Evolutionary conservation across 2,329 filamentous ascomycete genomes (phyloP), one percentile per base, ranked within the genome.

Genomic region (Cercospora berteroae): DNA sequence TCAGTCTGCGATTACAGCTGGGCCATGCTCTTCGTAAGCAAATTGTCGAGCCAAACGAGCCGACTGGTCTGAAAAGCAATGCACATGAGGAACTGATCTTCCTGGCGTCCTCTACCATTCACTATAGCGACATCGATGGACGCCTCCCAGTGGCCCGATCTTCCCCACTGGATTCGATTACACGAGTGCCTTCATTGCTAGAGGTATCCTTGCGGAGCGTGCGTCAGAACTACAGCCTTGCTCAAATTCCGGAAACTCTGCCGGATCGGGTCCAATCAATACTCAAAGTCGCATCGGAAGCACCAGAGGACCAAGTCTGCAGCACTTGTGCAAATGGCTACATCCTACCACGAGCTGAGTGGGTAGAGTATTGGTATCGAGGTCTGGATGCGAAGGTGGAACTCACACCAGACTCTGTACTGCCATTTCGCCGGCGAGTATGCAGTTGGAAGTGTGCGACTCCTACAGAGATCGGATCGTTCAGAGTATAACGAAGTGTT

Each of bases 321-420:
- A 72, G 75, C 1, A 75, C 73, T 8, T 80, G 79, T 66, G 64
- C 68, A 2, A 70, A 69, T 10, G 25, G 60, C 8, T 79, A 73
- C 59, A 69, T 79, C n/a, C 67, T 78, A 13, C 63, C 74, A 1
- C 62, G 77, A 50, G 77, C 78, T 16, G 72, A 77, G 59, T 79
- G 78, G 78, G 67, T 79, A 16, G 78, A 80, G 65, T 79, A 76
- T 55, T 79, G 78, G 76, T 75, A 73, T 62, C 63, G 70, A 48
- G 74, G 74, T 12, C 68, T 63, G 10, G 64, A 69, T 10, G 65
- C 74, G 10, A 72, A 76, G 69, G 52, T 65, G 33, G 72, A 70
- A 25, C 57, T 76, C 64, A 73, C 67, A 9, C 67, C 69, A 27
- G 76, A 78, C 23, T 67, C 70, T 9, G 72, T 77, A 29, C 56